Evolutionary conservation across 192 early-diverging fungal species (phyloP).

Genomic region (Dispira parvispora): DNA sequence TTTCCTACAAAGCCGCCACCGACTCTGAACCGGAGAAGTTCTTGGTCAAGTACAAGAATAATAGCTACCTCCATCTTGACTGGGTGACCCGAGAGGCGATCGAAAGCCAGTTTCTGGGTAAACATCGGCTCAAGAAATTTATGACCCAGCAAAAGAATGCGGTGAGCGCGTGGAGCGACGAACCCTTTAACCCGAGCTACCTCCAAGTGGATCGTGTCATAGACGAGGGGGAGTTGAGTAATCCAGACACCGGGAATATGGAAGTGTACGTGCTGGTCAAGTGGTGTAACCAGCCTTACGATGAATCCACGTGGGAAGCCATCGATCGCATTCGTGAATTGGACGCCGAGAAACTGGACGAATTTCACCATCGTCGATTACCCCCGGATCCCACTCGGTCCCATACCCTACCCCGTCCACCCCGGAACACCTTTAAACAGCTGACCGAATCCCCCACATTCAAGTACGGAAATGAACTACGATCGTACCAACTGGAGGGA

Average conservation of each 20-base stretch:
- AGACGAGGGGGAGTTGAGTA: conserved; percentile 61
- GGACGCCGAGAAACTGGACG: conserved; percentile 41
- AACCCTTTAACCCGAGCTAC: conserved; percentile 35
- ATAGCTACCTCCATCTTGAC: conserved; percentile 51
- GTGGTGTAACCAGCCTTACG: conserved; percentile 55
- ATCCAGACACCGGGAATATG: conserved; percentile 25
- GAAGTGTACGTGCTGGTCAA: conserved; percentile 58
- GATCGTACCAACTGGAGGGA: conserved; percentile 82
- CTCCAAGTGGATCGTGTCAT: conserved; percentile 63
- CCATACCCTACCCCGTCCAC: conserved; percentile 23
- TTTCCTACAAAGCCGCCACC: conserved; percentile 26
- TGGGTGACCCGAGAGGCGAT: conserved; percentile 40
- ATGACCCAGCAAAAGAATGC: conserved; percentile 50
- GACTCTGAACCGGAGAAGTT: conserved; percentile 38
- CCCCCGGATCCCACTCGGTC: conserved; percentile 31
- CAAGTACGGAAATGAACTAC: conserved; percentile 40
- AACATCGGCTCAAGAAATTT: conserved; percentile 56
- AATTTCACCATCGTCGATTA: conserved; percentile 40
- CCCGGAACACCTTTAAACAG: conserved; percentile 31
- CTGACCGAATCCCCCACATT: conserved; percentile 44
- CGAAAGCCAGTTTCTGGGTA: conserved; percentile 37
- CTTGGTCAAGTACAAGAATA: conserved; percentile 66
- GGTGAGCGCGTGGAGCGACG: conserved; percentile 34
- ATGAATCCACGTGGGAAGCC: conserved; percentile 55
- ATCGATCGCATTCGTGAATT: conserved; percentile 34